Evolutionary conservation across 2,329 filamentous ascomycete genomes (phyloP).

Genomic region (Sporothrix sp.): DNA sequence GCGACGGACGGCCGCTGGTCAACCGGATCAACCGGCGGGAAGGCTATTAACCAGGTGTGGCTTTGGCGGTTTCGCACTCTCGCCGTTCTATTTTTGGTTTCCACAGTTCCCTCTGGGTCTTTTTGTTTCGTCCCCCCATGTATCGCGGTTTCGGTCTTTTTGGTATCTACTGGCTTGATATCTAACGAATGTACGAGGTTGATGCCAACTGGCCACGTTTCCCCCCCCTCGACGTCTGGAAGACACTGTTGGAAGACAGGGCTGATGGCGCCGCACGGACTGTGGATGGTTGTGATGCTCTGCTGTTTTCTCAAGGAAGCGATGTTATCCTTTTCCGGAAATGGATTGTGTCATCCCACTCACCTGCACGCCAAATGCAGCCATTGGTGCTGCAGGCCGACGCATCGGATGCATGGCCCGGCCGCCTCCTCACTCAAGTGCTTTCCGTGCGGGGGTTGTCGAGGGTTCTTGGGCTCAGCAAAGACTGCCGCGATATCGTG

Average conservation of each 20-base stretch:
- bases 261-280: too few species aligned
- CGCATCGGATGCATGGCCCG: background rate
- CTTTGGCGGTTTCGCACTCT: background rate
- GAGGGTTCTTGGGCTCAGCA: too few species aligned
- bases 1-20: slow-evolving; percentile 14
- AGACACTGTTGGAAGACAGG: too few species aligned
- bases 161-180: background rate
- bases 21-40: slow-evolving; percentile 18
- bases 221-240: too few species aligned
- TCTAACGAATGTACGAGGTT: background rate
- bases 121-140: background rate
- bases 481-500: too few species aligned
- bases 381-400: too few species aligned
- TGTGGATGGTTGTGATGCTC: too few species aligned
- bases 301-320: too few species aligned
- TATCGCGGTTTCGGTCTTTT: background rate
- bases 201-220: too few species aligned
- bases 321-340: too few species aligned
- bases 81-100: background rate
- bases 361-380: background rate
- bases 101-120: background rate
- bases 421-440: background rate
- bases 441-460: background rate
- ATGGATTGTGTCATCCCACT: too few species aligned
- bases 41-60: slow-evolving; percentile 14